A percentile compares a stretch with the other conserved stretches of the same genome.
Evolutionary conservation across 768 basidiomycete species (phyloP).

Genomic region (Galerina sulciceps): DNA sequence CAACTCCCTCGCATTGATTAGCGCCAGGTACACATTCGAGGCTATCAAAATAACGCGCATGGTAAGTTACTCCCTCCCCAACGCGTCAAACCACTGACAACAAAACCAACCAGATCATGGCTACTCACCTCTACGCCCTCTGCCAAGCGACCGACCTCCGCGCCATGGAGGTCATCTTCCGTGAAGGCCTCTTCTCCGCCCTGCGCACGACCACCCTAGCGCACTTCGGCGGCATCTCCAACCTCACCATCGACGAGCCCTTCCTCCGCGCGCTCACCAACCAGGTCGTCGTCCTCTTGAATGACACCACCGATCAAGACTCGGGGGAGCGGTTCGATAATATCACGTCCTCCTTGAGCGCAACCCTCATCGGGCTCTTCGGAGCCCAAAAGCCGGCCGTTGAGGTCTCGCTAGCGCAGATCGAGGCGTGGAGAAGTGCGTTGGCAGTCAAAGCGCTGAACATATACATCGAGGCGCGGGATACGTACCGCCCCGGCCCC

Average conservation of each 20-base stretch:
- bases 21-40: slow-evolving; percentile 6
- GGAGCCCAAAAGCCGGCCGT: background rate
- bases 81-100: background rate
- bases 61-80: background rate
- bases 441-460: background rate
- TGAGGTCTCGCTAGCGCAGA: background rate
- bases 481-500: slow-evolving; percentile 2
- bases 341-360: background rate
- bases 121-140: slow-evolving; percentile 1
- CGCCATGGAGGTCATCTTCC: slow-evolving; percentile 8
- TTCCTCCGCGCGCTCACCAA: background rate
- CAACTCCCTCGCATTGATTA: slow-evolving; percentile 10
- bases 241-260: background rate
- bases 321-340: background rate
- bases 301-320: slow-evolving; percentile 3
- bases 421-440: background rate
- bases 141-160: slow-evolving; percentile 6
- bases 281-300: background rate
- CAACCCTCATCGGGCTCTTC: slow-evolving; percentile 1
- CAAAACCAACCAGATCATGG: slow-evolving; percentile 1
- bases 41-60: slow-evolving; percentile 5
- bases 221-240: background rate
- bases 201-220: background rate
- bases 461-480: background rate
- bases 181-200: background rate